Evolutionary conservation across 176 grass and related monocot species (phyloP), one percentile per base, ranked within the genome.

Genomic region (Pontederia crassipes): DNA sequence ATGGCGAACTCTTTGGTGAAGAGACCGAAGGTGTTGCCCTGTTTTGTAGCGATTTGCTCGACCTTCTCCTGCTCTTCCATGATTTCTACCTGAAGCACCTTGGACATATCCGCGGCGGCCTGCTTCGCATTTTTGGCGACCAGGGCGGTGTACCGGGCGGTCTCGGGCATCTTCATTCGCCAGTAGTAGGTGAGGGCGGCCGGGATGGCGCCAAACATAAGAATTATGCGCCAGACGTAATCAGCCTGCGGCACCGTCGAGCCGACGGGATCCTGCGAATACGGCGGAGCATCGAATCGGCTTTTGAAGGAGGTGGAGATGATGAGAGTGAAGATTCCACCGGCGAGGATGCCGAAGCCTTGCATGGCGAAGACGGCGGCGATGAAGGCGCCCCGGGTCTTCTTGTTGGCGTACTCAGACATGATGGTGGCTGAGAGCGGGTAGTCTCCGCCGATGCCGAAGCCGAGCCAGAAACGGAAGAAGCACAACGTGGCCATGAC

Each of bases 1-100:
- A 72, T 70, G 40, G 49, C 1, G 58, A 90, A 90, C 67, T 85
- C 57, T 0, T 2, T 3, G 24, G 82, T 80, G 79, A 90, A 80
- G 54, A 90, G 82, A 0, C 79, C 76, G 18, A 81, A 90, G 55
- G 18, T 58, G 55, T 58, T 58, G 55, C 16, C 27, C 55, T 58
- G n/a, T 17, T 58, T 28, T 11, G 55, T 26, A 17, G 11, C 16
- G 10, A 58, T 17, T 24, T 26, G 4, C 55, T 58, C 55, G 18
- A 58, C 55, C 55, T 58, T 58, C 17, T 58, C 55, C 17, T 58
- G 55, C 55, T 58, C 55, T 24, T 58, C 55, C 8, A 26, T 11
- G 14, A 58, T 58, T 2, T 58, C 55, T 24, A 58, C 55, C 3
- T 58, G 55, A 24, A 58, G 55, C 18, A 58, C 55, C 17, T 24